A percentile compares a stretch with the other conserved stretches of the same genome.
Conservation (phyloP, 768 basidiomycete genomes). For the Mycena chlorophos region DNA sequence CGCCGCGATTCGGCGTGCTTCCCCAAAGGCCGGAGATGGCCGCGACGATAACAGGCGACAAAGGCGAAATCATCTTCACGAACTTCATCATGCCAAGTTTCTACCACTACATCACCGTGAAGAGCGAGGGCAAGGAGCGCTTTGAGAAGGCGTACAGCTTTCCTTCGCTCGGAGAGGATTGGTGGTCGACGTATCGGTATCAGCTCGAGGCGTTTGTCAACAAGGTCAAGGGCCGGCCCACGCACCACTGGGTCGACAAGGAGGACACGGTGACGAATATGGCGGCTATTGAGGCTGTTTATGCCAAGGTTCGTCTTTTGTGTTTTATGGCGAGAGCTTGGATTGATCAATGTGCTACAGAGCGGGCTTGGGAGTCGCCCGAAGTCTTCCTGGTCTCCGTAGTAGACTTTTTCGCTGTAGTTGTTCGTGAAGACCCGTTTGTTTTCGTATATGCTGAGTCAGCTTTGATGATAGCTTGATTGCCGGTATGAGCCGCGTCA, state of each 20-base stretch:
- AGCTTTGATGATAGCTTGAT: too few relatives aligned
- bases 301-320: background rate
- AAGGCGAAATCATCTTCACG: slow-evolving; percentile 40
- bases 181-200: background rate
- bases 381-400: background rate
- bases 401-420: background rate
- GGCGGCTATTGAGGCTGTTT: background rate
- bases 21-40: slow-evolving; percentile 37
- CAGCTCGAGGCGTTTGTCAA: background rate
- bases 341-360: background rate
- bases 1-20: slow-evolving; percentile 34
- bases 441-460: too few relatives aligned
- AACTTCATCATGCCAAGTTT: slow-evolving; percentile 47
- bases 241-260: background rate
- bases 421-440: too few relatives aligned
- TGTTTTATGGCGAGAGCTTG: background rate
- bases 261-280: background rate
- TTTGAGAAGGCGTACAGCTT: too few relatives aligned
- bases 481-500: too few relatives aligned
- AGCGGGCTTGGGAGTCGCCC: background rate
- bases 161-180: background rate
- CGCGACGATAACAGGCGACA: slow-evolving; percentile 43
- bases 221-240: background rate
- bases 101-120: slow-evolving; percentile 52
- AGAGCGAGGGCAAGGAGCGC: slow-evolving; percentile 29